Base-by-base conservation (phyloP, 2,329 filamentous ascomycete species). In the Mycocentrospora acerina region DNA sequence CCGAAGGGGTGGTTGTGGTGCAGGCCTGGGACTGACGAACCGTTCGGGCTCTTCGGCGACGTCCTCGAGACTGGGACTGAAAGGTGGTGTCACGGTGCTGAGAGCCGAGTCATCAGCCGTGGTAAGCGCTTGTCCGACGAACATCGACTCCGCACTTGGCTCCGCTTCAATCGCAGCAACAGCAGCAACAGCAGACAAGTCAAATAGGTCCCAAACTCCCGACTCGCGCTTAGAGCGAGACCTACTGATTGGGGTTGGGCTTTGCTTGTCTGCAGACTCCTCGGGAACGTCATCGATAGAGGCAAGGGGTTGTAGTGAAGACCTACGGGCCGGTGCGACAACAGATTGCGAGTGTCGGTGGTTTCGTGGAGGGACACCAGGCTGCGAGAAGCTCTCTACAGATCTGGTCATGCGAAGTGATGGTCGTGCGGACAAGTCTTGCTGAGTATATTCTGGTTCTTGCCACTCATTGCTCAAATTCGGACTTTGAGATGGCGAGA, bases 331-430 rank as follows among this genome's bases (percentile, higher is more conserved):
- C 13, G 70, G 67, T 18, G 71, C 63, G 34, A 67, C 59, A 22
- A 67, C 64, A 7, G 67, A 67, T 15, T 69, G 67, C 12, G 66
- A 61, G 28, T 64, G 55, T 24, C 59, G 66, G 22, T 67, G 60
- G 18, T 64, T 64, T 22, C 68, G 64, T 43, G 65, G 57, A 44
- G 65, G 69, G 4, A 73, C 60, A 16, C 70, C 71, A 3, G 76
- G 75, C n/a, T 74, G 72, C 17, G 76, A 79, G 53, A 80, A 80
- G 52, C 77, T 79, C 41, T 80, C 77, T 15, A 74, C 66, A 10
- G 66, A 68, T 30, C 66, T 50, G 19, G 50, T 60, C 18, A 56
- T 40, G 4, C 63, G 59, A 24, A 67, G 52, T 7, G 49, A 33
- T 34, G 43, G 51, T 26, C 42, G 32, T n/a, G 46, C 39, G 19